A percentile compares a stretch with the other conserved stretches of the same genome.
Evolutionary conservation across 768 basidiomycete species (phyloP).

Genomic region (Trichaptum fuscoviolaceum): DNA sequence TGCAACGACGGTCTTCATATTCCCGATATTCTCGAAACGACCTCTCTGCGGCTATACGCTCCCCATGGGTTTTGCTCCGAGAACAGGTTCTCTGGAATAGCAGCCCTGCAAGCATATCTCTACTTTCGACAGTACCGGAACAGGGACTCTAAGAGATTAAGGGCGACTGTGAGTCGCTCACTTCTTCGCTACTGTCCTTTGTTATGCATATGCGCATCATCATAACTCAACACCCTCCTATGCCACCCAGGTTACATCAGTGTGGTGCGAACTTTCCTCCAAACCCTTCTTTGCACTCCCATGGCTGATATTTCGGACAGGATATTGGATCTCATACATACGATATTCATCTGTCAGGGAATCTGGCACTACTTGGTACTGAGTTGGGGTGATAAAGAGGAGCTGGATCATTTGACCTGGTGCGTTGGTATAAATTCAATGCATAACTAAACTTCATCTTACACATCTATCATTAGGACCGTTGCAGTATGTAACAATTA

Average conservation of each 20-base stretch:
- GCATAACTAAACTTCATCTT: neutral
- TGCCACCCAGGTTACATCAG: neutral
- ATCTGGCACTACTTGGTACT: slow-evolving; percentile 15
- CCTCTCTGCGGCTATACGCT: neutral
- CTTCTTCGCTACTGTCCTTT: neutral
- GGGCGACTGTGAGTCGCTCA: neutral
- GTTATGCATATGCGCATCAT: neutral
- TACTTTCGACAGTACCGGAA: neutral
- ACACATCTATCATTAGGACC: neutral
- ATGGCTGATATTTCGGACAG: slow-evolving; percentile 1
- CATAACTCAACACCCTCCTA: neutral
- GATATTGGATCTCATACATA: slow-evolving; percentile 12
- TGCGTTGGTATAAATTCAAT: neutral
- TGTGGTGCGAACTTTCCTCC: neutral
- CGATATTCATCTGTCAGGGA: slow-evolving; percentile 12
- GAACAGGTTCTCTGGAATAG: neutral
- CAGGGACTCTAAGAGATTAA: neutral
- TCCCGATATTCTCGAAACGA: neutral
- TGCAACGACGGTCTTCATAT: neutral
- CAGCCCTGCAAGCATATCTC: neutral
- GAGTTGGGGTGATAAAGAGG: slow-evolving; percentile 10
- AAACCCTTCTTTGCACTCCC: neutral
- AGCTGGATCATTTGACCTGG: neutral
- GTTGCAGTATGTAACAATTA: neutral
- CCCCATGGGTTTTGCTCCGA: neutral